Percentiles rank a stretch among this genome's conserved stretches.
Conservation (phyloP, 495 filamentous ascomycete species). For the Daldinia caldariorum region DNA sequence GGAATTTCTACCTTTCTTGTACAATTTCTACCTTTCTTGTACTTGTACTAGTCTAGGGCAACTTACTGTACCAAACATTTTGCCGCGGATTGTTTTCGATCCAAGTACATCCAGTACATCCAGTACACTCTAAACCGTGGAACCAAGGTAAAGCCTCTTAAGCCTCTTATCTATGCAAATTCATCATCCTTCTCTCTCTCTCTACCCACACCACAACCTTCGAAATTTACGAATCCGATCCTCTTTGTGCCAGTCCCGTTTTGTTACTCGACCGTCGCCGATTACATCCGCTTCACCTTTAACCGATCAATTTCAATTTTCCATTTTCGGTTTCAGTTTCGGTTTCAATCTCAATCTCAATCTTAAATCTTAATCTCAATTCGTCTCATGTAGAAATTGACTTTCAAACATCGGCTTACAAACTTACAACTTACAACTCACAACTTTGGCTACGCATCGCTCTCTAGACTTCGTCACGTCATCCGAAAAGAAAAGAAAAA, state of each 20-base stretch:
- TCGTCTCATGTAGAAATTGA: slow-evolving; percentile 7
- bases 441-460: slow-evolving; percentile 17
- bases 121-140: no score
- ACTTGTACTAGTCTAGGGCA: slow-evolving; percentile 35
- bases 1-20: slow-evolving; percentile 44
- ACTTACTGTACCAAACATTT: slow-evolving; percentile 44
- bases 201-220: slow-evolving; percentile 13
- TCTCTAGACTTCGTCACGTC: slow-evolving; percentile 24
- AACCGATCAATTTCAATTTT: slow-evolving; percentile 10
- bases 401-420: slow-evolving; percentile 22
- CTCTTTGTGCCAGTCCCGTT: slow-evolving; percentile 1
- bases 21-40: slow-evolving; percentile 42
- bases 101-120: no score
- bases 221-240: slow-evolving; percentile 23
- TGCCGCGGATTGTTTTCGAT: slow-evolving; percentile 46
- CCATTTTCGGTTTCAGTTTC: not conserved
- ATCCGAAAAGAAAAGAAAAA: no score
- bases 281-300: slow-evolving; percentile 6
- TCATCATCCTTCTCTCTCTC: slow-evolving; percentile 27
- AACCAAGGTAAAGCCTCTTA: slow-evolving; percentile 12
- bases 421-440: no score
- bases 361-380: slow-evolving; percentile 7
- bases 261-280: slow-evolving; percentile 4
- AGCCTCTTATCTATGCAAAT: slow-evolving; percentile 31
- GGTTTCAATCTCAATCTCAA: slow-evolving; percentile 6